A percentile compares a stretch with the other conserved stretches of the same genome.
Conservation (phyloP, 305 asterid species). For the Solanum chacoense region DNA sequence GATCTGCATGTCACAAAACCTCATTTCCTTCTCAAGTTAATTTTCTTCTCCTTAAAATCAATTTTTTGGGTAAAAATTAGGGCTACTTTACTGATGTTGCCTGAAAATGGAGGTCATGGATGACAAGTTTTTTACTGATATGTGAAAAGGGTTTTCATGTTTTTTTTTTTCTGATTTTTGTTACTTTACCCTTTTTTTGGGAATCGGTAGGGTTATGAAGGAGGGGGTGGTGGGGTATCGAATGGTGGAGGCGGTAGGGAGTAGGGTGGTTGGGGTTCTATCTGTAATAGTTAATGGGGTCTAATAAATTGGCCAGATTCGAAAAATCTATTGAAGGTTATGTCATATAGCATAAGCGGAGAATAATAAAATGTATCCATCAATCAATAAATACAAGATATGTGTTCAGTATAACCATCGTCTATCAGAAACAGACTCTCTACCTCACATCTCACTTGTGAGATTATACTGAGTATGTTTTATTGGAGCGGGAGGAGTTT, state of each 20-base stretch:
- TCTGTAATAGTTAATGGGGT: background rate
- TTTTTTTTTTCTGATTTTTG: background rate
- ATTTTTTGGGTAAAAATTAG: background rate
- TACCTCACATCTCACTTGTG: background rate
- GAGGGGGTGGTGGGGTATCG: background rate
- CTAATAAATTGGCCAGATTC: background rate
- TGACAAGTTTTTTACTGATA: background rate
- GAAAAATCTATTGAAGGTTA: background rate
- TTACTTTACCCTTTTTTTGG: background rate
- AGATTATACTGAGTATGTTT: background rate
- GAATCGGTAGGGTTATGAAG: background rate
- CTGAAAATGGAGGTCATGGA: background rate
- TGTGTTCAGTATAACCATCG: background rate
- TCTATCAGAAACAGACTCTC: background rate
- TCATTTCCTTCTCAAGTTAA: background rate
- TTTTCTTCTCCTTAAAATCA: background rate
- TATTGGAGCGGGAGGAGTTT: background rate
- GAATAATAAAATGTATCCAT: background rate
- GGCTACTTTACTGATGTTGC: background rate
- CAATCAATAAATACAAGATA: background rate
- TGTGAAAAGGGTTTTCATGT: background rate
- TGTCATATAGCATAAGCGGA: background rate
- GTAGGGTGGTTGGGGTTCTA: background rate
- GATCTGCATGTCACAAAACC: background rate
- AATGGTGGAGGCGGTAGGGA: background rate